Evolutionary conservation across 1,284 basidiomycete species (phyloP), one percentile per base, ranked within the genome.

Genomic region (Leccinum subspadiceum): DNA sequence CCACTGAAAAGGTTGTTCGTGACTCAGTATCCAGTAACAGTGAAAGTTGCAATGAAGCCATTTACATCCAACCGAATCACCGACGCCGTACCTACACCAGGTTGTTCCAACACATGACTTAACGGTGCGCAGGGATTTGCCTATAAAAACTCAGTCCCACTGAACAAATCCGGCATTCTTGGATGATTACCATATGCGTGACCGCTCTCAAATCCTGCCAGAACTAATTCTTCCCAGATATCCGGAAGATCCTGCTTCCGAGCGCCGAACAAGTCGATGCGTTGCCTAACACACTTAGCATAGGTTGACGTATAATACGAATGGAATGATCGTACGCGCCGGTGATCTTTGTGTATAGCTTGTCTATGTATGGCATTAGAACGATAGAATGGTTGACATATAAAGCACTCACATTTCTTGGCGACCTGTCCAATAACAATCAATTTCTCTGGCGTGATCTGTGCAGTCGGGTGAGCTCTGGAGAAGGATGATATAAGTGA

Each of bases 71-170:
- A 93, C 90, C 5, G 87, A 86, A 69, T 92, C 90, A 13, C 89
- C 88, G 12, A 91, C 79, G 8, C 90, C 90, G 66, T 84, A 92
- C 10, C 90, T 82, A 68, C 90, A 92, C 89, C 89, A 88, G 15
- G 78, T 80, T 7, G 78, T 80, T 12, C 84, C 82, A 50, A 84
- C 77, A 62, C 85, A 86, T 1, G 79, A 81, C 73, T 87, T 86
- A 63, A 86, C 83, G 0, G 84, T 84, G 29, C 84, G 70, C 46
- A 78, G 67, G 2, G 81, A 67, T 68, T 86, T 86, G 26, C 84
- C 76, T 77, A 49, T 29, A 5, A 15, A 49, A 15, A 24, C 13
- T 24, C 15, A 44, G 17, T 3, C 41, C 12, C 17, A 17, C 39
- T 9, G 41, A 44, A 44, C 10, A 44, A 37, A 20, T 44, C 17